Percentiles rank a stretch among this genome's conserved stretches.
Conservation (phyloP, 192 early-diverging fungal genomes). For the Mortierella hygrophila region DNA sequence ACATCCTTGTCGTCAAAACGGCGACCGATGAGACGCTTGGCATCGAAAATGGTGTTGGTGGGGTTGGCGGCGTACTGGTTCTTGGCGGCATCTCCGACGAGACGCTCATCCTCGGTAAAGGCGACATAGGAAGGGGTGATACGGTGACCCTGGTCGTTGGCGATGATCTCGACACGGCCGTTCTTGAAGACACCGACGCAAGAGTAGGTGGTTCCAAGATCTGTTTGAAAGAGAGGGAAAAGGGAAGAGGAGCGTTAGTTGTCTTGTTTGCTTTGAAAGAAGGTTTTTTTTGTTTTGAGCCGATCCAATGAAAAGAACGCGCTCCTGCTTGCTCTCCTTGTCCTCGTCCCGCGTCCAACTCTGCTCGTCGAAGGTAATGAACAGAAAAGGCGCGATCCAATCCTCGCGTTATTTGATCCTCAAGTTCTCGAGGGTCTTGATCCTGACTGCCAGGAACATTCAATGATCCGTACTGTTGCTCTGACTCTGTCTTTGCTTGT, state of each 20-base stretch:
- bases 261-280: not conserved
- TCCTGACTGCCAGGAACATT: not conserved
- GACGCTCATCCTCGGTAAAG: slow-evolving; percentile 92
- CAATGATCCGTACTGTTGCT: not conserved
- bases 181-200: slow-evolving; percentile 96
- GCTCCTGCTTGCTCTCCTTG: too few species aligned
- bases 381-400: not conserved
- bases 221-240: slow-evolving; percentile 31
- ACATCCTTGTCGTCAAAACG: slow-evolving; percentile 92
- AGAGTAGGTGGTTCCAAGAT: slow-evolving; percentile 95
- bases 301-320: too few species aligned
- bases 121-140: slow-evolving; percentile 96
- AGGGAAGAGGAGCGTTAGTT: not conserved
- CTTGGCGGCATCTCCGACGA: slow-evolving; percentile 96
- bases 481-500: not conserved
- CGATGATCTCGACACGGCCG: slow-evolving; percentile 97
- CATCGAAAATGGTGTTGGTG: slow-evolving; percentile 93
- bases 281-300: too few species aligned
- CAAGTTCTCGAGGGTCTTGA: not conserved
- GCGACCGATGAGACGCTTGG: slow-evolving; percentile 93
- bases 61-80: slow-evolving; percentile 94
- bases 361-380: too few species aligned
- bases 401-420: not conserved
- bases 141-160: slow-evolving; percentile 97
- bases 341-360: too few species aligned